Evolutionary conservation across 345 rosid species (phyloP), one percentile per base, ranked within the genome.

Genomic region (Anacardium occidentale): DNA sequence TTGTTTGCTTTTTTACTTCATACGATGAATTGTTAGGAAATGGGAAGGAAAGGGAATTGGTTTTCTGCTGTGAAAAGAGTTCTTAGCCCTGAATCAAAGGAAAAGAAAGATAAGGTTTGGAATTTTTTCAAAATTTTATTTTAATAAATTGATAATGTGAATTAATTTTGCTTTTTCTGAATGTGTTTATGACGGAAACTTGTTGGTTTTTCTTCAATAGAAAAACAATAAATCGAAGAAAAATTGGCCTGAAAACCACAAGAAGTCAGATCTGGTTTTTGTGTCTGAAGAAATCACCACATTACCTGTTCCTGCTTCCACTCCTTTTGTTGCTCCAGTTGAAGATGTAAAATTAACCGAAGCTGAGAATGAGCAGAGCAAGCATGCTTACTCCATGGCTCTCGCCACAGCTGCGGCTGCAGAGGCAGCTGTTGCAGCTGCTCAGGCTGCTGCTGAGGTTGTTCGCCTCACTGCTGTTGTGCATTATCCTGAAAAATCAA

Each of bases 11-110:
- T 69, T 68, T 71, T 77, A 64, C 74, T 63, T 70, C 71, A 59
- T 24, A 80, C n/a, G 80, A 76, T 76, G 75, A 77, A 20, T 69
- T 68, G 66, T 59, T 78, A 70, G 70, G 69, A 76, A 62, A 94
- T 94, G 98, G 97, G 96, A 70, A 91, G 85, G 78, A 79, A 72
- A 74, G 85, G 83, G 67, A 74, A 71, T 68, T 94, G 98, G 98
- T 94, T 94, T 66, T 80, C 87, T 60, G 88, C 83, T 60, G 81
- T 94, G 75, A 94, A 79, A 91, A 94, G 85, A 82, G 90, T 80
- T 53, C 80, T 94, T 34, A 85, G 78, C 74, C 80, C 88, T 22
- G 82, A 76, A n/a, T 69, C 90, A 24, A 87, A 85, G 79, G 84
- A 77, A 42, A 79, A 79, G 72, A 83, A 79, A 75, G 84, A 84